Evolutionary conservation across 495 filamentous ascomycete species (phyloP), one percentile per base, ranked within the genome.

Genomic region (Aspergillus incahuasiensis): DNA sequence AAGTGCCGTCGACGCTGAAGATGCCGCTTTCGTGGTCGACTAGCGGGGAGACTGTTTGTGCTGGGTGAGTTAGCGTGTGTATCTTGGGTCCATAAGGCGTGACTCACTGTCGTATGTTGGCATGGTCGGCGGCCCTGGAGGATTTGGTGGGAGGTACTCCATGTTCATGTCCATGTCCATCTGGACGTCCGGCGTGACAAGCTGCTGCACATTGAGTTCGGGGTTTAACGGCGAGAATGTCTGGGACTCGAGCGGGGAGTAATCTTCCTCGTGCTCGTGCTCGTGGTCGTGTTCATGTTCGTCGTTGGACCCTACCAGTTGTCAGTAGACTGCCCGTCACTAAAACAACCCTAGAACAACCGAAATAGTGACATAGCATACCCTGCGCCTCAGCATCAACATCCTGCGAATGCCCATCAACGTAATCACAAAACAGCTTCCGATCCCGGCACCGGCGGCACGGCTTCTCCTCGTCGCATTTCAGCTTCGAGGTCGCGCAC

Each of bases 401-500:
- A 18, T 63, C 64, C 1, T 63, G 61, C 19, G 63, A 57, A 34
- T 65, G 15, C 5, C 52, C 69, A 1, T 69, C 68, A 15, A 70
- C 68, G 1, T 67, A 75, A 46, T 79, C 74, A 57, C 78, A 82
- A 2, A 63, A 54, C 3, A 80, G 50, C 22, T 72, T 71, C 22
- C 75, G 71, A 52, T 70, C 74, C 25, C 68, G 70, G 52, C 79
- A 81, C 25, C 78, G 73, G 18, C 69, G 67, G 56, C 80, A 82
- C 1, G 66, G 67, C 52, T 76, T 76, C 25, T 65, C 60, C 56
- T 83, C 79, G 56, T 81, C 80, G 51, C 79, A 82, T 56, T 81
- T 82, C 7, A 82, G 68, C 21, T 81, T 74, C 1, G 79, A 77
- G 4, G 73, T 68, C 21, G 81, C 79, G 58, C 81, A 81, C 4